Conservation (phyloP, 768 basidiomycete species). For the Psilocybe cyanescens region DNA sequence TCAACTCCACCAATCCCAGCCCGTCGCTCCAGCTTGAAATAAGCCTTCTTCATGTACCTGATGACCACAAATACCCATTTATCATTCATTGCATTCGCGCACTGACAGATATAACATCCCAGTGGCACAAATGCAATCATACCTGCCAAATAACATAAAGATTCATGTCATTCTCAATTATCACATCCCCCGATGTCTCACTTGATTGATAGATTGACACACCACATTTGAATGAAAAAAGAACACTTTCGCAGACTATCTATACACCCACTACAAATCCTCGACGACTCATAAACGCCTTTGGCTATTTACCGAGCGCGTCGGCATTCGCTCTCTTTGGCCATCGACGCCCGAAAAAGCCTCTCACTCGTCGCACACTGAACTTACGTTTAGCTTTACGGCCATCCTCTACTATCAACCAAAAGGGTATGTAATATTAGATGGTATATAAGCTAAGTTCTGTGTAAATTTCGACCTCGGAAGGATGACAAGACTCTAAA, state of each 20-base stretch:
- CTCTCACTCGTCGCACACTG: no score
- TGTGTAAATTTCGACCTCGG: not conserved
- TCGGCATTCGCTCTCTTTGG: conserved; percentile 6
- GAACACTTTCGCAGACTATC: not conserved
- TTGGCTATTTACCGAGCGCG: conserved; percentile 5
- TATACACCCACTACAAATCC: conserved; percentile 1
- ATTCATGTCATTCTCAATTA: conserved; percentile 10
- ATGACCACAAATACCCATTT: no score
- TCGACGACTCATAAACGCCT: not conserved
- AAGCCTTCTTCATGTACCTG: not conserved
- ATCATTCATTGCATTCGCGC: no score
- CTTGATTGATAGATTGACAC: conserved; percentile 19
- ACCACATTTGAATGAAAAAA: conserved; percentile 18
- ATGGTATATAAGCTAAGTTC: conserved; percentile 3
- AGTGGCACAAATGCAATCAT: not conserved
- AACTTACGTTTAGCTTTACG: not conserved
- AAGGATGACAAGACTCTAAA: not conserved
- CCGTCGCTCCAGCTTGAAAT: not conserved
- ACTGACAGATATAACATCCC: not conserved
- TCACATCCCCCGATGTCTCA: conserved; percentile 19
- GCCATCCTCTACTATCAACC: not conserved
- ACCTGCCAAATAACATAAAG: conserved; percentile 10
- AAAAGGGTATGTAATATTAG: conserved; percentile 7
- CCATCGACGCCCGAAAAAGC: not conserved
- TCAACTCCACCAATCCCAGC: conserved; percentile 1